Conservation (phyloP, 2,329 filamentous ascomycete species). For the Cordyceps militaris region DNA sequence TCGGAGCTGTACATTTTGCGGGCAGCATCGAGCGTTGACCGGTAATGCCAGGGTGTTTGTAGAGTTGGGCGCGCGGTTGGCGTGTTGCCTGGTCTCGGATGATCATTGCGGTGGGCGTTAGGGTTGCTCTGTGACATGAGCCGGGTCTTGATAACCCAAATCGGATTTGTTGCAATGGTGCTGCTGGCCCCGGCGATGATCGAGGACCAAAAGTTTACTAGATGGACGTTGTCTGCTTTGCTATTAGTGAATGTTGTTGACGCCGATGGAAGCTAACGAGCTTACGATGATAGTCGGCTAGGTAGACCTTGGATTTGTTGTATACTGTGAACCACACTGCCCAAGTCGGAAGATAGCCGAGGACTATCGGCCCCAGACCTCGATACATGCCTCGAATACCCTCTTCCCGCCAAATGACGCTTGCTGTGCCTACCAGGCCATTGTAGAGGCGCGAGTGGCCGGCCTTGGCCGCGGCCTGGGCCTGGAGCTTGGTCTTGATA, state of each 20-base stretch:
- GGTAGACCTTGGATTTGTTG: conserved; percentile 73
- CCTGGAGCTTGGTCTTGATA: conserved; percentile 97
- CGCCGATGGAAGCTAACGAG: neutral
- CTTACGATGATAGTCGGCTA: conserved; percentile 60
- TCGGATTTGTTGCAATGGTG: conserved; percentile 91
- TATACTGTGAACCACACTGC: conserved; percentile 97
- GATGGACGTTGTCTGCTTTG: conserved; percentile 60
- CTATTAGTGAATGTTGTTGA: conserved; percentile 11
- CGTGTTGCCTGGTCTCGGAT: conserved; percentile 44
- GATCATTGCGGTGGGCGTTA: conserved; percentile 35
- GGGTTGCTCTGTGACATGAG: conserved; percentile 84
- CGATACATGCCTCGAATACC: conserved; percentile 87
- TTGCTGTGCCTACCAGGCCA: conserved; percentile 79
- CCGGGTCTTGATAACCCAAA: conserved; percentile 98
- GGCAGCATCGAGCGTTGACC: conserved; percentile 80
- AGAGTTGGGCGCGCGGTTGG: conserved; percentile 48
- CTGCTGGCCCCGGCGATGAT: conserved; percentile 87
- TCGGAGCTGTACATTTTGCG: conserved; percentile 93
- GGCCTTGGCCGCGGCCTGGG: conserved; percentile 58
- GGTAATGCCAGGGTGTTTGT: conserved; percentile 82
- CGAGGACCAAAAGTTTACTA: conserved; percentile 82
- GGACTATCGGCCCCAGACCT: conserved; percentile 85
- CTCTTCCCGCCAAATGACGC: conserved; percentile 79
- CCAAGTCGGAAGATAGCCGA: conserved; percentile 96
- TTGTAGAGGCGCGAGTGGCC: conserved; percentile 62